A percentile compares a stretch with the other conserved stretches of the same genome.
Evolutionary conservation across 768 basidiomycete genomes (phyloP).

Genomic region (Podaxis sp.): DNA sequence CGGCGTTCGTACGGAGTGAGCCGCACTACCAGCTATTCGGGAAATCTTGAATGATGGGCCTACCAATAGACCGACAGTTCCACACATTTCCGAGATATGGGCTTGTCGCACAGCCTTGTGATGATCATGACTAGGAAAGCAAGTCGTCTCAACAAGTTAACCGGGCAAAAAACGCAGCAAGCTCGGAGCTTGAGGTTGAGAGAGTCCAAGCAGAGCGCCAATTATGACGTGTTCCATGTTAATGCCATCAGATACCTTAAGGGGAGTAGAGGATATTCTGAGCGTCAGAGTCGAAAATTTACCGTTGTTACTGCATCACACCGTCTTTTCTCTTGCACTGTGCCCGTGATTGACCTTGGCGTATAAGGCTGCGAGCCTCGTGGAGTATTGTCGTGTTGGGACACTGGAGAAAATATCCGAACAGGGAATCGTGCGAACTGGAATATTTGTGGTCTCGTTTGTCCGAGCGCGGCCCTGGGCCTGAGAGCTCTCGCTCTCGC

Average conservation of each 20-base stretch:
- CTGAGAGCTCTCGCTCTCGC: slow-evolving; percentile 7
- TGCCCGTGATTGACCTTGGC: no score
- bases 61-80: neutral
- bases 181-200: neutral
- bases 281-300: neutral
- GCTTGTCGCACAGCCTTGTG: neutral
- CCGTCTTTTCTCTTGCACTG: neutral
- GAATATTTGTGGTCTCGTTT: slow-evolving; percentile 4
- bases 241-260: neutral
- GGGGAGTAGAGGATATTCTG: neutral
- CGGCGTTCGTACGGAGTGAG: neutral
- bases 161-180: neutral
- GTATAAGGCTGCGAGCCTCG: slow-evolving; percentile 3
- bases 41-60: neutral
- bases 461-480: neutral
- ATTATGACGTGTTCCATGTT: neutral
- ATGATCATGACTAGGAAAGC: neutral
- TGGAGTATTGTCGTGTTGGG: neutral
- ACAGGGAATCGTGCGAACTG: slow-evolving; percentile 12
- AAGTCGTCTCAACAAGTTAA: neutral
- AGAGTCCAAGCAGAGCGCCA: neutral
- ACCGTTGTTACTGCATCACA: neutral
- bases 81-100: neutral
- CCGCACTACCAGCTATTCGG: neutral
- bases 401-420: slow-evolving; percentile 1